phyloP scores from a whole-genome alignment of 2,329 filamentous ascomycete species.

The Nakataea oryzae region DNA sequence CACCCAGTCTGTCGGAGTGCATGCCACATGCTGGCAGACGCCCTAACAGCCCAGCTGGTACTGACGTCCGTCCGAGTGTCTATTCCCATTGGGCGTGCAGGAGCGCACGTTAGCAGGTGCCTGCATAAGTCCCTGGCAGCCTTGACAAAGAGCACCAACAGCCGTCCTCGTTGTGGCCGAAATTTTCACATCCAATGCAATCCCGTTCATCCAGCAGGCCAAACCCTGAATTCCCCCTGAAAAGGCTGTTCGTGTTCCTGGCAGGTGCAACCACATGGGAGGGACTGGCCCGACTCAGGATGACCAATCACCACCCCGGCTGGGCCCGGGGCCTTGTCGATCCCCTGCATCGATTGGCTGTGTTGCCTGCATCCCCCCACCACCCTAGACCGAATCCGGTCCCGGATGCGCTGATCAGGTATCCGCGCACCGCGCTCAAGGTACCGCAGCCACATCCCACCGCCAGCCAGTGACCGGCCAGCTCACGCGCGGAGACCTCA shows the following conservation, averaged over 20 bases:
- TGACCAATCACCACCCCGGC: not conserved
- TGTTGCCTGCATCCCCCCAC: not conserved
- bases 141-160: not conserved
- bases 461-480: not conserved
- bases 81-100: not conserved
- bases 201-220: not conserved
- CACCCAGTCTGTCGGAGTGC: not conserved
- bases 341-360: not conserved
- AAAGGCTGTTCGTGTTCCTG: conserved; percentile 3
- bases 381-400: not conserved
- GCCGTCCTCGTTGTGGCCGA: too few relatives aligned
- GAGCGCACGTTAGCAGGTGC: not conserved
- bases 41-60: too few relatives aligned
- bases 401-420: not conserved
- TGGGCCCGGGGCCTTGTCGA: not conserved
- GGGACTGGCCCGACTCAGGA: not conserved
- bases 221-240: not conserved
- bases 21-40: too few relatives aligned
- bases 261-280: not conserved
- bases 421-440: not conserved
- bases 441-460: not conserved
- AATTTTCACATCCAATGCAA: not conserved
- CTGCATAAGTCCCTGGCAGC: not conserved
- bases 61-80: too few relatives aligned
- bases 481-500: not conserved